phyloP scores from a whole-genome alignment of 805 yeast species.

The Clavispora fructus region DNA sequence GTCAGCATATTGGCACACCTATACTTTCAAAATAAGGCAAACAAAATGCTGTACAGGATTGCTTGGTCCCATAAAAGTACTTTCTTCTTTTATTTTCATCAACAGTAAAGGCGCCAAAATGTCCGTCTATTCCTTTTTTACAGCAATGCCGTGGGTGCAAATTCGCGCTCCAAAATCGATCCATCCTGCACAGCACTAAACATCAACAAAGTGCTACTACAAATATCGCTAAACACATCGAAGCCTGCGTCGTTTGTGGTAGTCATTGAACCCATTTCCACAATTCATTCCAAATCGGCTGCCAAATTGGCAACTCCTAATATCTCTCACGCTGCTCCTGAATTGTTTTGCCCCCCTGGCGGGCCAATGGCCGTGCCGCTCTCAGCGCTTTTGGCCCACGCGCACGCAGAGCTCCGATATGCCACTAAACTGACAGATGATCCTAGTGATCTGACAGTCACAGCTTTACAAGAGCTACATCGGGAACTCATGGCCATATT shows the following conservation, averaged over 20 bases:
- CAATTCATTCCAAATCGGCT: neutral
- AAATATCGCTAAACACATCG: neutral
- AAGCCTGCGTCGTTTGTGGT: neutral
- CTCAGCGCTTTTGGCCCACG: neutral
- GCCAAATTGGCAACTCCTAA: neutral
- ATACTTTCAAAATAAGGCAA: too few relatives aligned
- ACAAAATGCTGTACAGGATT: too few relatives aligned
- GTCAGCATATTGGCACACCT: too few relatives aligned
- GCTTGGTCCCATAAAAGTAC: too few relatives aligned
- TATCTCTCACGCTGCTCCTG: neutral
- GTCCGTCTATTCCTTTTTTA: neutral
- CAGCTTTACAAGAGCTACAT: neutral
- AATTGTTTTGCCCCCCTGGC: neutral
- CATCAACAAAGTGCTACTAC: neutral
- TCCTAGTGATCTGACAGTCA: neutral
- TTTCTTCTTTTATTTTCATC: too few relatives aligned
- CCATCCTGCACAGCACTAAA: neutral
- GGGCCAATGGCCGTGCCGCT: neutral
- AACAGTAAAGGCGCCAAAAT: too few relatives aligned
- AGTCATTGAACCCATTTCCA: neutral
- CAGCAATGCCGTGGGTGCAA: neutral
- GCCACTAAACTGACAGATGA: neutral
- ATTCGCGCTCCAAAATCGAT: neutral
- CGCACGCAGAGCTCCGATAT: neutral
- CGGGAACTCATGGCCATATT: conserved; percentile 1